phyloP scores from a whole-genome alignment of 805 yeast species.

The Wickerhamomyces alni region DNA sequence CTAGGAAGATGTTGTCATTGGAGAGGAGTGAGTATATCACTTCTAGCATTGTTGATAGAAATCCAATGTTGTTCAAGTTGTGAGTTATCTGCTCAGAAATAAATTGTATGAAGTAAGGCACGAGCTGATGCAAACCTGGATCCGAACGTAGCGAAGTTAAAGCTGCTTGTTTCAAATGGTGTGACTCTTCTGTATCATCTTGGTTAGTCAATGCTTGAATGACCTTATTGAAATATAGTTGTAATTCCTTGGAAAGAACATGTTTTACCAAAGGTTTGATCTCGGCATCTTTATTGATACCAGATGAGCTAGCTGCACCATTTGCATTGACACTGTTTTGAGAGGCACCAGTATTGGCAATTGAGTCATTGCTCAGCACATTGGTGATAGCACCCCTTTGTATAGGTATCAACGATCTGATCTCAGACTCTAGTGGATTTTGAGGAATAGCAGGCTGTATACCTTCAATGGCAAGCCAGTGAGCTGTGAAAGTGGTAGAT shows the following conservation, averaged over 20 bases:
- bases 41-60: slow-evolving; percentile 80
- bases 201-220: slow-evolving; percentile 67
- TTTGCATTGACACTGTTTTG: slow-evolving; percentile 6
- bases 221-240: slow-evolving; percentile 87
- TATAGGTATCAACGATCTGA: slow-evolving; percentile 69
- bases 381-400: slow-evolving; percentile 79
- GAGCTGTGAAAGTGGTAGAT: slow-evolving; percentile 86
- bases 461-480: slow-evolving; percentile 98
- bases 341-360: slow-evolving; percentile 24
- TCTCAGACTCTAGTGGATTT: slow-evolving; percentile 78
- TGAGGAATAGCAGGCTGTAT: slow-evolving; percentile 97
- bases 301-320: slow-evolving; percentile 27
- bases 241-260: slow-evolving; percentile 88
- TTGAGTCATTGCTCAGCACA: slow-evolving; percentile 42
- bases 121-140: slow-evolving; percentile 93
- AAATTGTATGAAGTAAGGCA: slow-evolving; percentile 94
- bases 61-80: slow-evolving; percentile 64
- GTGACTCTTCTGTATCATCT: slow-evolving; percentile 35
- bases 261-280: slow-evolving; percentile 92
- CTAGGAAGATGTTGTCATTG: slow-evolving; percentile 81
- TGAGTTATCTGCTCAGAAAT: slow-evolving; percentile 93
- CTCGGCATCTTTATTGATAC: slow-evolving; percentile 37
- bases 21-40: slow-evolving; percentile 79
- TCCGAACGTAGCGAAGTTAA: slow-evolving; percentile 79
- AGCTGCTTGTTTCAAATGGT: slow-evolving; percentile 66